Conservation (phyloP, 768 basidiomycete genomes). For the Boletus sensibilis region DNA sequence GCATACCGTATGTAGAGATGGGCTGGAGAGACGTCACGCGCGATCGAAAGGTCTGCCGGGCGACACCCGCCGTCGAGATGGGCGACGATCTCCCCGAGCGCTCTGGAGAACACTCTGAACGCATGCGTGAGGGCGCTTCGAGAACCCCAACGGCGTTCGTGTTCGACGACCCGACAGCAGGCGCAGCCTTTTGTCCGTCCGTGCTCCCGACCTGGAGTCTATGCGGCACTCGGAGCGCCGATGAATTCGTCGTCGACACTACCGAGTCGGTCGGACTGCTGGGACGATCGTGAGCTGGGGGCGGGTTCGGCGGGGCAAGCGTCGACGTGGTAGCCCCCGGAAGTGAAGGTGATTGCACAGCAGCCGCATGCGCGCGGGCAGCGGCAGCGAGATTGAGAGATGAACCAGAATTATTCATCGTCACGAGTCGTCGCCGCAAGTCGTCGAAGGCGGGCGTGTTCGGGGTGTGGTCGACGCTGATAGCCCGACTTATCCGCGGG, state of each 20-base stretch:
- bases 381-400: constrained; percentile 51
- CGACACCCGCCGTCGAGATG: constrained; percentile 55
- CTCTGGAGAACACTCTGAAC: constrained; percentile 64
- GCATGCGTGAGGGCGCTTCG: constrained; percentile 70
- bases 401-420: constrained; percentile 69
- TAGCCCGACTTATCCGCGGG: constrained; percentile 44
- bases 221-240: constrained; percentile 54
- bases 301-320: constrained; percentile 25
- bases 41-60: constrained; percentile 48
- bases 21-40: constrained; percentile 54
- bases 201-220: constrained; percentile 67
- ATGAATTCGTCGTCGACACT: constrained; percentile 67
- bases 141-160: constrained; percentile 80
- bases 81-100: constrained; percentile 81
- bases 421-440: constrained; percentile 69
- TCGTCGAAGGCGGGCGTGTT: constrained; percentile 72
- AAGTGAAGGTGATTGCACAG: constrained; percentile 13
- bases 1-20: constrained; percentile 71
- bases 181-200: constrained; percentile 83
- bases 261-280: constrained; percentile 83
- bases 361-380: constrained; percentile 38
- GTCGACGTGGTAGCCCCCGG: constrained; percentile 4
- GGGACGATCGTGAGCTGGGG: constrained; percentile 49
- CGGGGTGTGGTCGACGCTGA: constrained; percentile 46
- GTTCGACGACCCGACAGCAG: constrained; percentile 84